Base-by-base conservation (phyloP, 768 basidiomycete species). In the Dentipellis sp. region DNA sequence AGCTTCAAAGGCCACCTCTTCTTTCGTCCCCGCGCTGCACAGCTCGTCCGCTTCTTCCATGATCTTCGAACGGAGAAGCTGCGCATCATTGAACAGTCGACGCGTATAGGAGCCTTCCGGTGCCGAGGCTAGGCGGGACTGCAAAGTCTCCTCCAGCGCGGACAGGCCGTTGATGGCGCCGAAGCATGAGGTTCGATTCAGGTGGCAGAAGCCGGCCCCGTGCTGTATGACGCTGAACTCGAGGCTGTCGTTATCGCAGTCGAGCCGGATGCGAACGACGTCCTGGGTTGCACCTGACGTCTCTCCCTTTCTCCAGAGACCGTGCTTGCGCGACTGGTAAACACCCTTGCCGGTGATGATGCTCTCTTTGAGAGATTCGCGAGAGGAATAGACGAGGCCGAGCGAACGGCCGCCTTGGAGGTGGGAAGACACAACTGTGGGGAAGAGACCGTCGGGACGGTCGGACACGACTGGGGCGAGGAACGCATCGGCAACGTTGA, bases 11-110 rank as follows among this genome's bases (percentile, higher is more conserved):
- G 94, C 89, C 14, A 97, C 74, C 34, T 97, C 91, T 50, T 88
- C 83, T 65, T 80, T 81, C 1, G 82, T 81, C 62, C 82, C 74
- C 21, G 91, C 91, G 16, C 77, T 77, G 67, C 93, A 95, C n/a
- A 99, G 79, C 69, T 99, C 97, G 63, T 95, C 91, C 0, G 97
- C 97, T 68, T 99, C 97, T 70, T 99, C 97, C 84, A 89, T 91
- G 61, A 99, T 93, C 76, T 99, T 99, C 52, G 93, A 86, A 48
- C 77, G 80, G 47, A 98, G 74, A n/a, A 99, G 77, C 48, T 77
- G 79, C 4, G 85, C 72, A 66, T 97, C 91, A 45, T 78, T 75
- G 71, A 98, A 97, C 23, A 99, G 72, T 53, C 91, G 76, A 52
- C 79, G 82, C 16, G 97, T 98, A 70, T 99, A 99, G 1, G 91